Percentiles rank a stretch among this genome's conserved stretches.
phyloP scores from a whole-genome alignment of 2,329 filamentous ascomycete genomes.

The Trichoderma asperellum region DNA sequence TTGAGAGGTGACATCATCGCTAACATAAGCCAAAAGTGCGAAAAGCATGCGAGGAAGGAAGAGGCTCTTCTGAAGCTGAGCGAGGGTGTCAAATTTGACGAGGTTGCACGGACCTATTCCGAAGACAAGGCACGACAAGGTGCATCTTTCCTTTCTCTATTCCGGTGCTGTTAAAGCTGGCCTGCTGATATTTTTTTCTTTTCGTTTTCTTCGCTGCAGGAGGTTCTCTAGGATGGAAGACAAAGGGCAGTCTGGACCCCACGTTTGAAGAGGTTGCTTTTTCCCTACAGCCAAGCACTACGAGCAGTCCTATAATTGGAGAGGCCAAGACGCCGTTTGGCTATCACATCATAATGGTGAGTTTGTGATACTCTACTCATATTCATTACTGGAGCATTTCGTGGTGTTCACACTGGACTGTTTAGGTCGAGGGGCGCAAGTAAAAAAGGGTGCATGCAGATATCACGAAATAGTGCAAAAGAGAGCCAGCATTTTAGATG shows the following conservation, averaged over 20 bases:
- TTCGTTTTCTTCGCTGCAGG: conserved; percentile 48
- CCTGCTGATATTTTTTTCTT: conserved; percentile 7
- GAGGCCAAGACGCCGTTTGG: conserved; percentile 76
- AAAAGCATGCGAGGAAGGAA: conserved; percentile 78
- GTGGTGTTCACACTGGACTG: not conserved
- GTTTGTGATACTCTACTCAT: conserved; percentile 27
- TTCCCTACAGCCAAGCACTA: conserved; percentile 67
- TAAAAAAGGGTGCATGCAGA: not conserved
- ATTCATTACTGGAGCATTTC: not conserved
- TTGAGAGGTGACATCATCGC: not conserved
- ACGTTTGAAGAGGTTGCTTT: conserved; percentile 76
- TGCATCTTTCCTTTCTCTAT: conserved; percentile 35
- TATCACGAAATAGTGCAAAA: not conserved
- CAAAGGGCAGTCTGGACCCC: conserved; percentile 66
- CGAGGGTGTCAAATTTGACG: conserved; percentile 71
- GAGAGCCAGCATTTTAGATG: conserved; percentile 3
- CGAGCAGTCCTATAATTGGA: conserved; percentile 64
- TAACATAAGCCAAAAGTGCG: conserved; percentile 54
- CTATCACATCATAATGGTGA: conserved; percentile 80
- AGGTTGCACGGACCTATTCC: conserved; percentile 71
- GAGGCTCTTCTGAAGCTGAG: conserved; percentile 71
- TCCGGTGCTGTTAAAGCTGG: not conserved
- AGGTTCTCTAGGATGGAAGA: conserved; percentile 74
- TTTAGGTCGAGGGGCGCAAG: conserved; percentile 28
- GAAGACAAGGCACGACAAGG: conserved; percentile 77